phyloP scores from a whole-genome alignment of 306 rosid genomes.

The Cercis canadensis region DNA sequence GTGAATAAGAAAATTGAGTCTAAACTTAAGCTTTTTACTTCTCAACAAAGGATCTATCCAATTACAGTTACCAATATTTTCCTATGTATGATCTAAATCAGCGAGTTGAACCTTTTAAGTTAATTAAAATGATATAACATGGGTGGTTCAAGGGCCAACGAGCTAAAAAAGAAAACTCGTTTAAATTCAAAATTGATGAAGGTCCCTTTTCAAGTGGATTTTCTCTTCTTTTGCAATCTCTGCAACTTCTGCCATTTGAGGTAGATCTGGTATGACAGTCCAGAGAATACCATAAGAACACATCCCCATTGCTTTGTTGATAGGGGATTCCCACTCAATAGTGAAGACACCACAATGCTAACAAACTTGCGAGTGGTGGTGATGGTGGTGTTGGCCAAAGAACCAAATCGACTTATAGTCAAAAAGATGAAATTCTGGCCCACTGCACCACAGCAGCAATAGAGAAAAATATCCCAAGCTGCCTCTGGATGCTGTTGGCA shows the following conservation, averaged over 20 bases:
- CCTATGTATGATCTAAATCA: constrained; percentile 42
- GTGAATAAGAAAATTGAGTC: constrained; percentile 28
- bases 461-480: constrained; percentile 89
- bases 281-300: constrained; percentile 90
- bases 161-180: constrained; percentile 18
- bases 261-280: constrained; percentile 89
- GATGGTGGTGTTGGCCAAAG: constrained; percentile 93
- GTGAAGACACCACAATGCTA: constrained; percentile 90
- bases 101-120: constrained; percentile 39
- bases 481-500: constrained; percentile 88
- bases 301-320: constrained; percentile 95
- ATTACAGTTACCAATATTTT: constrained; percentile 51
- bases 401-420: constrained; percentile 92
- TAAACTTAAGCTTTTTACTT: constrained; percentile 6
- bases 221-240: constrained; percentile 85
- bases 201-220: constrained; percentile 55
- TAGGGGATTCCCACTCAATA: constrained; percentile 92
- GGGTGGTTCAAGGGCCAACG: constrained; percentile 5
- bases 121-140: constrained; percentile 33
- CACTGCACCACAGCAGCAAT: constrained; percentile 94
- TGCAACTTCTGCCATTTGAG: constrained; percentile 90
- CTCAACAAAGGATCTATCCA: constrained; percentile 39
- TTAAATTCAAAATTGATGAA: constrained; percentile 53
- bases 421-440: constrained; percentile 98
- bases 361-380: constrained; percentile 98